Conservation (phyloP, 2,329 filamentous ascomycete species). For the Colletotrichum ledebouriae region DNA sequence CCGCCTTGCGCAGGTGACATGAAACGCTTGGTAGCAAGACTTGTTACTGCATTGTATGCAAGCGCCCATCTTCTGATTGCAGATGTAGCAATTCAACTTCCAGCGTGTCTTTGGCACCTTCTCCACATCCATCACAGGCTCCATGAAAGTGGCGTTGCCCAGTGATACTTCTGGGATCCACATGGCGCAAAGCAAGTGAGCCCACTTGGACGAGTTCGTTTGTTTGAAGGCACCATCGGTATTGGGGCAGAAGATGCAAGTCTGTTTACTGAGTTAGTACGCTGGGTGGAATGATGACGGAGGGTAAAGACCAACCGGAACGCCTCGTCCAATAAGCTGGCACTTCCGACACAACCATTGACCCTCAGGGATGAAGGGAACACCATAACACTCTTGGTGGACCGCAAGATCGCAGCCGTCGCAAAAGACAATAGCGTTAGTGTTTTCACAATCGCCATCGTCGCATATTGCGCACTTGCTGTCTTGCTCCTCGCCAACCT, state of each 20-base stretch:
- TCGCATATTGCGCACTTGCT: constrained; percentile 98
- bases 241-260: constrained; percentile 98
- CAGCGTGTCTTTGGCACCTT: constrained; percentile 96
- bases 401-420: constrained; percentile 98
- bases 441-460: constrained; percentile 99
- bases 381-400: constrained; percentile 98
- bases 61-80: constrained; percentile 96
- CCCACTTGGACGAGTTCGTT: constrained; percentile 96
- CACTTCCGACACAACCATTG: constrained; percentile 99
- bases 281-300: background rate
- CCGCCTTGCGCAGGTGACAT: constrained; percentile 93
- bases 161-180: constrained; percentile 98
- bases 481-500: constrained; percentile 91
- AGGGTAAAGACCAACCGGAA: constrained; percentile 71
- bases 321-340: constrained; percentile 91
- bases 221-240: constrained; percentile 98
- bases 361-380: constrained; percentile 97
- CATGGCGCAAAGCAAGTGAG: constrained; percentile 94
- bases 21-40: constrained; percentile 95
- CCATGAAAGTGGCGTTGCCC: constrained; percentile 97
- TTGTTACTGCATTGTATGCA: constrained; percentile 99
- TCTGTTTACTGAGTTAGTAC: constrained; percentile 59
- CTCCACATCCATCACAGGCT: constrained; percentile 97
- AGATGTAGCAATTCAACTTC: constrained; percentile 96
- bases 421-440: constrained; percentile 98